phyloP scores from a whole-genome alignment of 2,329 filamentous ascomycete species.

The Furcasterigmium furcatum region DNA sequence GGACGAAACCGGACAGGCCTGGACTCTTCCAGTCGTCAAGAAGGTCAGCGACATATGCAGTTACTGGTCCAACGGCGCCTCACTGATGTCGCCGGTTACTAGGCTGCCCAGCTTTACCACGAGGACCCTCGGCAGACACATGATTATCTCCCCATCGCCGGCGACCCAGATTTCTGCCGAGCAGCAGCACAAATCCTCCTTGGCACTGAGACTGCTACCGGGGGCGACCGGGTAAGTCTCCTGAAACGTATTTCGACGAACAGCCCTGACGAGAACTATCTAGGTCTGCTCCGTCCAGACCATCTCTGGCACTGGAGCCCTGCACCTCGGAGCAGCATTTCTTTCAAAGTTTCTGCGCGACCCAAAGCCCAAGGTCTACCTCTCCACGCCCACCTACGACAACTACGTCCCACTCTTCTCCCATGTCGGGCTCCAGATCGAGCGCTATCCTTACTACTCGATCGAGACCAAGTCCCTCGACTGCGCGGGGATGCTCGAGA shows the following conservation, averaged over 20 bases:
- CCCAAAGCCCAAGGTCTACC: constrained; percentile 19
- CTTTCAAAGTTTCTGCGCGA: constrained; percentile 63
- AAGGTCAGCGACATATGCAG: background rate
- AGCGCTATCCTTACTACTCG: constrained; percentile 22
- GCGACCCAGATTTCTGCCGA: constrained; percentile 77
- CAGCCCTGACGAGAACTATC: background rate
- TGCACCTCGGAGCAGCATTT: background rate
- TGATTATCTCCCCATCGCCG: constrained; percentile 96
- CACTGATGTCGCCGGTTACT: no score
- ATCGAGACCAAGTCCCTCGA: constrained; percentile 16
- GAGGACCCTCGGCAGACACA: constrained; percentile 91
- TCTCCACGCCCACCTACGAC: constrained; percentile 25
- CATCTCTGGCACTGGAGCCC: constrained; percentile 22
- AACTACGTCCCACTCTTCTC: constrained; percentile 24
- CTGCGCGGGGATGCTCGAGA: constrained; percentile 18
- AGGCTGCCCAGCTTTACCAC: constrained; percentile 89
- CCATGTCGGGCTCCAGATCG: constrained; percentile 12
- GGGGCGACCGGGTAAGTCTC: background rate
- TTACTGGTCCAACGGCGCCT: background rate
- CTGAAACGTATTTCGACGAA: background rate
- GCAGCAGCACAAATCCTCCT: constrained; percentile 90
- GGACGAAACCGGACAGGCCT: constrained; percentile 2
- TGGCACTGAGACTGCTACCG: constrained; percentile 71
- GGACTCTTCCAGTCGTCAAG: constrained; percentile 1
- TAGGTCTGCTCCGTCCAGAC: constrained; percentile 63